Percentiles rank a stretch among this genome's conserved stretches.
Conservation (phyloP, 2,329 filamentous ascomycete genomes). For the Pseudophaeomoniella oleicola region DNA sequence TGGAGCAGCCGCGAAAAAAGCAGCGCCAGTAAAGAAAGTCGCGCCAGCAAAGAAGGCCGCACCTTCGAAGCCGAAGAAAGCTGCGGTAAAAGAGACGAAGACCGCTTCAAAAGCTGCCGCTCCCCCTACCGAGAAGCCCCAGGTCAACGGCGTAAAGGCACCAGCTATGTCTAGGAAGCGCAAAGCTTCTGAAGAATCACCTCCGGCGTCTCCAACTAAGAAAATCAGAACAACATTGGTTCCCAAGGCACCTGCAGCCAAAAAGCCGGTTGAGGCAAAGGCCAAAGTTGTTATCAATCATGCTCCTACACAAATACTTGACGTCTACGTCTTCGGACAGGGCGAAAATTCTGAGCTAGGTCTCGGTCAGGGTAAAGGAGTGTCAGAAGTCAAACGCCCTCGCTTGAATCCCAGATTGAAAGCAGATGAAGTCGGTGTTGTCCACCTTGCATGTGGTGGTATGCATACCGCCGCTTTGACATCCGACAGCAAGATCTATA, state of each 20-base stretch:
- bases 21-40: neutral
- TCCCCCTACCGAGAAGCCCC: no score
- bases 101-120: no score
- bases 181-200: slow-evolving; percentile 10
- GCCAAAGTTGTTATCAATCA: slow-evolving; percentile 42
- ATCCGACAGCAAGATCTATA: slow-evolving; percentile 65
- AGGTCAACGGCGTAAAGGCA: slow-evolving; percentile 1
- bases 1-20: no score
- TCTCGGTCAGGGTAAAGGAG: slow-evolving; percentile 48
- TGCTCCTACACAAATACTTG: slow-evolving; percentile 47
- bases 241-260: slow-evolving; percentile 2
- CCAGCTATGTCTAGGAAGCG: slow-evolving; percentile 6
- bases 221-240: slow-evolving; percentile 1
- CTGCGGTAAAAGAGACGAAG: no score
- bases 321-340: slow-evolving; percentile 68
- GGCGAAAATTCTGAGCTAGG: slow-evolving; percentile 65
- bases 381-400: slow-evolving; percentile 56
- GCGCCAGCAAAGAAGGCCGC: neutral
- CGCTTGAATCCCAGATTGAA: slow-evolving; percentile 50
- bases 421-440: slow-evolving; percentile 42
- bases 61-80: neutral
- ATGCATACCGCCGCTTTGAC: slow-evolving; percentile 72
- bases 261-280: slow-evolving; percentile 12
- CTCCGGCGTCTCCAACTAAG: neutral
- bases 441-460: slow-evolving; percentile 62